Percentiles rank a stretch among this genome's conserved stretches.
phyloP scores from a whole-genome alignment of 1,284 basidiomycete species.

The Ceratobasidium sp. region DNA sequence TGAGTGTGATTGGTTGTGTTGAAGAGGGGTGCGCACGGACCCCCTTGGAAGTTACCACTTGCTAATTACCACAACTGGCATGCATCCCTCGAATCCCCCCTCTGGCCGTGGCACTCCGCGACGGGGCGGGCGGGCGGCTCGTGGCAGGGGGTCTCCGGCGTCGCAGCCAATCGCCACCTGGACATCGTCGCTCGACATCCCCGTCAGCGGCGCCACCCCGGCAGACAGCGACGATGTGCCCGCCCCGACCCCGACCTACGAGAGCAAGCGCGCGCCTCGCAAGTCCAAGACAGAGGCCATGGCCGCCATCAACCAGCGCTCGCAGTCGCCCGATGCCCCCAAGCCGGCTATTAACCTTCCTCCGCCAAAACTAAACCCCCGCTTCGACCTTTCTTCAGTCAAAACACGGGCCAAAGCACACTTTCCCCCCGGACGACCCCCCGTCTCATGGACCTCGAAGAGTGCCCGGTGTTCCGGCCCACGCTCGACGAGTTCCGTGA shows the following conservation, averaged over 20 bases:
- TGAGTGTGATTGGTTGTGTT: background rate
- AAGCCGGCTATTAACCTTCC: conserved; percentile 51
- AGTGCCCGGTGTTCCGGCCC: conserved; percentile 91
- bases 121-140: conserved; percentile 8
- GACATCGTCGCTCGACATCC: conserved; percentile 30
- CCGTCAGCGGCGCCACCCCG: conserved; percentile 22
- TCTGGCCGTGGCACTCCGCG: conserved; percentile 1
- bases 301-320: conserved; percentile 71
- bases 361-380: conserved; percentile 46
- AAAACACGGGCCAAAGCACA: conserved; percentile 63
- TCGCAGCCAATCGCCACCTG: conserved; percentile 8
- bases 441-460: conserved; percentile 83
- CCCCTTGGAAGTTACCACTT: background rate
- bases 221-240: conserved; percentile 9
- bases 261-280: conserved; percentile 66
- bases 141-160: background rate
- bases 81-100: conserved; percentile 11
- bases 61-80: background rate
- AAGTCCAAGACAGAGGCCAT: conserved; percentile 86
- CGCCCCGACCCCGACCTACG: conserved; percentile 1
- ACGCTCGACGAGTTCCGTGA: conserved; percentile 90
- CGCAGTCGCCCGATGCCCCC: conserved; percentile 58
- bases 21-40: background rate
- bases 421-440: conserved; percentile 53
- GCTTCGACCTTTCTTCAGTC: conserved; percentile 71